Base-by-base conservation (phyloP, 2,329 filamentous ascomycete genomes). In the Exophiala xenobiotica region DNA sequence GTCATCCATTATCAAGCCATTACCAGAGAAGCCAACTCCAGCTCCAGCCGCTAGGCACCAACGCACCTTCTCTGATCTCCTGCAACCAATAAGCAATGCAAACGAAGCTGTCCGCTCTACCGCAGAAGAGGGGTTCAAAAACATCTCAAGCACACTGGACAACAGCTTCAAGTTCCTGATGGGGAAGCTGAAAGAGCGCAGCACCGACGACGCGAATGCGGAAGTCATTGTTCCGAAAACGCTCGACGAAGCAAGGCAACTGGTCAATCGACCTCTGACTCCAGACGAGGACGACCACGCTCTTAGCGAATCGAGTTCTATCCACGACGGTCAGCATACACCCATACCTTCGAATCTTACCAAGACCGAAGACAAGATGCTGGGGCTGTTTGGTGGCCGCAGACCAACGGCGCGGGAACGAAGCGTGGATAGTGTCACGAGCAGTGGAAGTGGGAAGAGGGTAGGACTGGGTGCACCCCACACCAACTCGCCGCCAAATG, bases 141-240 rank as follows among this genome's bases (percentile, higher is more conserved):
- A 85, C 27, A 96, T 99, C 60, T 88, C 92, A 56, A 91, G 81
- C 64, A 95, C 90, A 41, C 75, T 97, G 3, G 91, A 92, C 53
- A 90, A 89, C 64, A 96, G 90, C 66, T 95, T 96, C 72, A 93
- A 90, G 54, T 95, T 97, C 67, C 74, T 99, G 19, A 83, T 99
- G 48, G 92, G 92, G 12, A 88, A 90, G 60, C 77, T 96, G 16
- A 89, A 87, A 56, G 90, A 96, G 67, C 77, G 47, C 83, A 61
- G 72, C 82, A 68, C 64, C 69, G 56, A 64, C 65, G 65, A 68
- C 77, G 60, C 63, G 71, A 62, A 61, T 9, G 65, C 69, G 1
- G 69, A 71, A 22, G 70, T 72, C 18, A 65, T 77, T 33, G 78
- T 95, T 0, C 93, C 93, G 1, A 92, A 89, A 63, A 99, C 93